phyloP scores from a whole-genome alignment of 1,284 basidiomycete species.

The Cerrena zonata region DNA sequence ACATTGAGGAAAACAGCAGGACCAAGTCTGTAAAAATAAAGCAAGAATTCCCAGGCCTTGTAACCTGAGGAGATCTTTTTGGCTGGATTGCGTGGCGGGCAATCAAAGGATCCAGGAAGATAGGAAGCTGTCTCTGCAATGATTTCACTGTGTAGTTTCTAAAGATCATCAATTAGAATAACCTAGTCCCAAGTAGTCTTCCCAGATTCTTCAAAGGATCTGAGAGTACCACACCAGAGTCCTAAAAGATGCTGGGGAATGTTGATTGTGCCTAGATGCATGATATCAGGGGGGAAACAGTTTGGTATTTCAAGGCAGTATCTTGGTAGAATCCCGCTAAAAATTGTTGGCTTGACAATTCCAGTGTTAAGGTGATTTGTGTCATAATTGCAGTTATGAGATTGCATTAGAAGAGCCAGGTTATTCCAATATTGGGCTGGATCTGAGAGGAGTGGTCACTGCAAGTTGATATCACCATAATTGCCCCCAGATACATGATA shows the following conservation, averaged over 20 bases:
- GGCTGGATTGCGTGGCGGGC: conserved; percentile 24
- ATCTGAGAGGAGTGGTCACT: background rate
- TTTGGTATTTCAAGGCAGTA: conserved; percentile 11
- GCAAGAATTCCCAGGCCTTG: conserved; percentile 26
- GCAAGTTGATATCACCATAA: conserved; percentile 9
- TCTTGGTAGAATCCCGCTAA: conserved; percentile 16
- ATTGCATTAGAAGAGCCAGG: conserved; percentile 1
- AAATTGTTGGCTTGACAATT: conserved; percentile 18
- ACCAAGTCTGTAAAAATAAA: conserved; percentile 18
- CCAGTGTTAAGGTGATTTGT: conserved; percentile 16
- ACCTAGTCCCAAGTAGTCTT: conserved; percentile 28
- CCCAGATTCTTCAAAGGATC: conserved; percentile 8
- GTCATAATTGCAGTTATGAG: conserved; percentile 10
- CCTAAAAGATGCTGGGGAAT: conserved; percentile 15
- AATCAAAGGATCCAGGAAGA: conserved; percentile 26
- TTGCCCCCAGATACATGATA: background rate
- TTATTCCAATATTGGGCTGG: conserved; percentile 4
- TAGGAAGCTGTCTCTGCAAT: conserved; percentile 15
- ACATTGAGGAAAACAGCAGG: conserved; percentile 18
- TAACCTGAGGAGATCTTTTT: conserved; percentile 29
- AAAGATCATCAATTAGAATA: conserved; percentile 24
- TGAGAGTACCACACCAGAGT: conserved; percentile 18
- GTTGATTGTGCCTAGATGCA: conserved; percentile 22
- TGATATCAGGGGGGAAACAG: conserved; percentile 17
- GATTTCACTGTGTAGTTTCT: conserved; percentile 30